Conservation (phyloP, 2,329 filamentous ascomycete species). For the Magnaporthales sp. region DNA sequence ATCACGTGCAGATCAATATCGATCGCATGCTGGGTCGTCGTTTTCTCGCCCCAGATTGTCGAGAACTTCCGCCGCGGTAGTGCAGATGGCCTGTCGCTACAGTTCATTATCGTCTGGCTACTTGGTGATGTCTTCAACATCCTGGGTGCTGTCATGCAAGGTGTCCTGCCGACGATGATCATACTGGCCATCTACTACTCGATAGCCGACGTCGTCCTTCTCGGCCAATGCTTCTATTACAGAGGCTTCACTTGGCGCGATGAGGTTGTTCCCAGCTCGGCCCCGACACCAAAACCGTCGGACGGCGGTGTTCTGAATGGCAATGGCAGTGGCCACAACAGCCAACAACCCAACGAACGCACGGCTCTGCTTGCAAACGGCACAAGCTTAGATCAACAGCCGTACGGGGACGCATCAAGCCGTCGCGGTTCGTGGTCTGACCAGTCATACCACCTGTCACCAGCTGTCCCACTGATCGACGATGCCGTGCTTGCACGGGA, state of each 20-base stretch:
- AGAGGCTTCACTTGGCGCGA: slow-evolving; percentile 67
- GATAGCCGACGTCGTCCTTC: slow-evolving; percentile 46
- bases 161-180: slow-evolving; percentile 83
- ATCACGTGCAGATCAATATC: slow-evolving; percentile 60
- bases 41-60: slow-evolving; percentile 90
- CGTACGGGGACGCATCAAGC: slow-evolving; percentile 19
- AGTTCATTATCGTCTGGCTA: slow-evolving; percentile 91
- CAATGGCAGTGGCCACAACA: slow-evolving; percentile 15
- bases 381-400: not conserved
- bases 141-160: slow-evolving; percentile 26
- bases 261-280: slow-evolving; percentile 28
- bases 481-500: slow-evolving; percentile 22
- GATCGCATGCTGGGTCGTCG: slow-evolving; percentile 95
- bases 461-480: slow-evolving; percentile 67
- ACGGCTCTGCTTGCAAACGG: slow-evolving; percentile 36
- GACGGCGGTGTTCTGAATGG: slow-evolving; percentile 5
- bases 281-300: slow-evolving; percentile 24
- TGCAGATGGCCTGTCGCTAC: slow-evolving; percentile 23
- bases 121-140: slow-evolving; percentile 56
- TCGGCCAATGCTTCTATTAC: slow-evolving; percentile 93
- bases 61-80: slow-evolving; percentile 17
- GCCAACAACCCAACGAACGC: slow-evolving; percentile 32
- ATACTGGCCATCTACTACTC: slow-evolving; percentile 18
- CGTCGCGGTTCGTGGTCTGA: slow-evolving; percentile 50
- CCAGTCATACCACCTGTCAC: slow-evolving; percentile 58